Base-by-base conservation (phyloP, 1,284 basidiomycete species). In the Trichosporon sp. region DNA sequence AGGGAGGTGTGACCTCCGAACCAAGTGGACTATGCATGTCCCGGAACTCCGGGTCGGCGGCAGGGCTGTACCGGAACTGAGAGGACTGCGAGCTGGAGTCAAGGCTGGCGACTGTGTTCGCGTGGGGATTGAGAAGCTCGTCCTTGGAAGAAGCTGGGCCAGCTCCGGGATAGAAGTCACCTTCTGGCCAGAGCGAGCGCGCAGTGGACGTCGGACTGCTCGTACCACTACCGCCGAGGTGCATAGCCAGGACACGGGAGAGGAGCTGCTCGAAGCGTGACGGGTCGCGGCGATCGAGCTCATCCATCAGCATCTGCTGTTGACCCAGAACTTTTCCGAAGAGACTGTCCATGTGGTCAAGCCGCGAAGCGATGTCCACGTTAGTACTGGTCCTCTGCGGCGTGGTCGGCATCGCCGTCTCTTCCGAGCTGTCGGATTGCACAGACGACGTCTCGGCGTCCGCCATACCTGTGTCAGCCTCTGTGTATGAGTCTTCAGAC, bases 201-300 rank as follows among this genome's bases (percentile, higher is more conserved):
- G 8, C 54, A 21, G 19, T 64, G 59, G 4, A 35, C 63, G 48
- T 56, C 63, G 54, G 54, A 16, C 59, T 63, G 32, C 59, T 63
- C 11, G 35, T 26, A 6, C 26, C 21, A 21, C n/a, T 26, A 6
- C 31, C 43, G 11, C 31, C 46, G n/a, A 67, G 40, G 7, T 32
- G 31, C 14, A 37, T 35, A 1, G 59, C 43, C 11, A 84, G 73
- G 7, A 83, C 74, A 1, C 77, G 70, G 7, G 75, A 71, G 16
- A 84, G 75, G 46, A 84, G 67, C 48, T 81, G 76, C 73, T 83
- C 81, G 10, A 84, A 68, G 12, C 81, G 73, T 3, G 74, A 61
- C 26, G 78, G 64, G 8, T 63, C 59, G 7, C 74, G 67, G 12
- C 74, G 67, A 35, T 70, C 73, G 4, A 79, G 68, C 68, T 79